Evolutionary conservation across 768 basidiomycete species (phyloP), one percentile per base, ranked within the genome.

Genomic region (Termitomyces sp.): DNA sequence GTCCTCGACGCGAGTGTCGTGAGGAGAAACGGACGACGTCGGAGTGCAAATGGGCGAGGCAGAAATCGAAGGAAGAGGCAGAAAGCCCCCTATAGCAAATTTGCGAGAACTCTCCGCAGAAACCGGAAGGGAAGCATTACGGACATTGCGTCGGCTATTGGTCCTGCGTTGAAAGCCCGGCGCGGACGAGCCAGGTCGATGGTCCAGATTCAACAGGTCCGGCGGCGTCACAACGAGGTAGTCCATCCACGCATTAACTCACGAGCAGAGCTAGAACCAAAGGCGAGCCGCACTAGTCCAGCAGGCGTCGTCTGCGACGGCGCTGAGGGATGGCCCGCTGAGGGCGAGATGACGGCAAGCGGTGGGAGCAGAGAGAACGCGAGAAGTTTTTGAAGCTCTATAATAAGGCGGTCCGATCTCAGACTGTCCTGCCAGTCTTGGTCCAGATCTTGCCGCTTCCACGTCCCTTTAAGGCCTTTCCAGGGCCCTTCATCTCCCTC

Each of bases 41-140:
- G 83, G 80, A 5, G 82, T 80, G 67, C 75, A 77, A 51, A 81
- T 62, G n/a, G 84, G 84, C 4, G 85, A 85, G 23, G 82, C 82
- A 54, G 75, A 71, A 58, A 84, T 84, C 41, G 83, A 76, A 9
- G 85, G 78, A 50, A 85, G 75, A 45, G 82, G 78, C 26, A 75
- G 64, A 62, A 80, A 79, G 37, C 68, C 71, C 60, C 68, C 71
- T 61, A 73, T 67, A 47, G 62, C 63, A 54, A 71, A 61, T 54
- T 65, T 65, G 45, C 61, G 65, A 46, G 61, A 51, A 17, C 42
- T 51, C 4, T 57, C 58, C 56, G 63, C 17, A 17, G 31, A 35
- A 38, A 52, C 10, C 42, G 61, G 57, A 37, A 49, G 40, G 35
- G 45, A 38, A 35, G 30, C 5, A 57, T 58, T 41, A 17, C 33